Conservation (phyloP, 768 basidiomycete genomes). For the Trametes punicea region DNA sequence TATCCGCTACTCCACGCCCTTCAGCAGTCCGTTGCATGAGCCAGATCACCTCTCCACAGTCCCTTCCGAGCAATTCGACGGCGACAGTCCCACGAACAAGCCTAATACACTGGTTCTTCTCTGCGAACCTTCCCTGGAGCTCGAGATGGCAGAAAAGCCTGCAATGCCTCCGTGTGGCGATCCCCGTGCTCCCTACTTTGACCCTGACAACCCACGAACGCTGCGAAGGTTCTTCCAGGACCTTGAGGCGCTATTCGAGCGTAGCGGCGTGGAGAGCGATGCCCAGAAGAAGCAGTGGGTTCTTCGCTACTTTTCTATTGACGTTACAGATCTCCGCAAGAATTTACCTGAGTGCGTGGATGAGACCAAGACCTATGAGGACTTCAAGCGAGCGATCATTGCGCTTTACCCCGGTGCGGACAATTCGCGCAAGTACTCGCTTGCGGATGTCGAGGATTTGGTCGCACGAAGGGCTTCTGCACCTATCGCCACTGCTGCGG, state of each 20-base stretch:
- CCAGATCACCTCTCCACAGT: no score
- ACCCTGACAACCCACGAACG: background rate
- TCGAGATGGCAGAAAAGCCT: background rate
- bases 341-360: no score
- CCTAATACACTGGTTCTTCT: background rate
- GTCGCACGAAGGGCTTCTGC: constrained; percentile 19
- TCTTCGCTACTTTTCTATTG: no score
- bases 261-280: background rate
- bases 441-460: constrained; percentile 26
- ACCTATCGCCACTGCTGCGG: background rate
- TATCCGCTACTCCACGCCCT: no score
- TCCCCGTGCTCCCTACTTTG: background rate
- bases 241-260: constrained; percentile 5
- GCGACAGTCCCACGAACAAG: no score
- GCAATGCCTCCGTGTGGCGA: constrained; percentile 1
- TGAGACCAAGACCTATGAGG: constrained; percentile 20
- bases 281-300: background rate
- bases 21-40: no score
- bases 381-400: constrained; percentile 24
- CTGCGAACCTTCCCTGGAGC: background rate
- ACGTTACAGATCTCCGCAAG: no score
- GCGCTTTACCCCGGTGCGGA: constrained; percentile 25
- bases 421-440: constrained; percentile 17
- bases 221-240: constrained; percentile 9
- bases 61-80: no score